Base-by-base conservation (phyloP, 2,329 filamentous ascomycete genomes). In the Beauveria sp. region DNA sequence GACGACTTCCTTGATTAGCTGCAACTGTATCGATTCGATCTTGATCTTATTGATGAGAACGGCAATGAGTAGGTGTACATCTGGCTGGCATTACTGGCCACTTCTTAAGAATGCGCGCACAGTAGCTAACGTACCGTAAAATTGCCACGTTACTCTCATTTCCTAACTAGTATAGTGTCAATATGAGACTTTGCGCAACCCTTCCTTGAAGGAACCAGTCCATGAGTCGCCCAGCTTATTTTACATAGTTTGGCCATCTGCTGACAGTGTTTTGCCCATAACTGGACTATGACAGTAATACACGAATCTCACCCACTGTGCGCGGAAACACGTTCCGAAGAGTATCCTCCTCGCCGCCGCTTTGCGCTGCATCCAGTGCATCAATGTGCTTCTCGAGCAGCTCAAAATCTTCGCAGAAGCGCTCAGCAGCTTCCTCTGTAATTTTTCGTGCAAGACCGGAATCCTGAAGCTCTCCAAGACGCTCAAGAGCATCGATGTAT, bases 401-500 rank as follows among this genome's bases (percentile, higher is more conserved):
- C 68, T 84, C 91, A 74, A 97, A 99, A 67, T 94, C 90, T 37
- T 83, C 80, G 66, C 92, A 96, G 75, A 99, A 99, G 58, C 78
- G 81, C 66, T 91, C 87, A 0, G 92, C 90, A 0, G 92, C 93
- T 65, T 89, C 84, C 67, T 96, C 90, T 0, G 91, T 94, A 54
- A 96, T 84, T 52, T 86, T 80, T 53, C 90, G 84, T 16, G 89
- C 88, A 61, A 96, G 76, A 12, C 80, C 80, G 1, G 89, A 84
- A 68, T 90, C 89, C 64, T 89, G 86, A 1, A 99, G 76, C 47
- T 84, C 79, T 65, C 87, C 88, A 28, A 97, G 74, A 63, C 91
- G 90, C 55, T 94, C 89, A 67, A 90, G 86, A 3, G 92, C 92
- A 71, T 99, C 94, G 80, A 97, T 93, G 34, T 96, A 80, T 3